Conservation (phyloP, 2,329 filamentous ascomycete genomes). For the Fusarium graminum region DNA sequence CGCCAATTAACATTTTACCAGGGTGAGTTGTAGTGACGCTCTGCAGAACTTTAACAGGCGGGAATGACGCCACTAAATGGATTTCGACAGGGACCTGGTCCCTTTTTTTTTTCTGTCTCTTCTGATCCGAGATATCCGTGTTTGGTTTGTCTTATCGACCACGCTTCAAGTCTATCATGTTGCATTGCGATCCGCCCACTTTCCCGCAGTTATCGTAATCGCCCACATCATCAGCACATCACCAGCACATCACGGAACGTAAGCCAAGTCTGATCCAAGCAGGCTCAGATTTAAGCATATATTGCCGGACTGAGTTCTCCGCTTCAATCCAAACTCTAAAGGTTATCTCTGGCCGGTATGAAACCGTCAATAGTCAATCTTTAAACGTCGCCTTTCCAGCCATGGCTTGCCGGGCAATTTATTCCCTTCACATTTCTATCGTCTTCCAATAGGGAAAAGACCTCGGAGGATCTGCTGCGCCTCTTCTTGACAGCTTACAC, state of each 20-base stretch:
- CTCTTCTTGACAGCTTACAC: not conserved
- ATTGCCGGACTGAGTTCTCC: not conserved
- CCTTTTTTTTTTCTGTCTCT: not conserved
- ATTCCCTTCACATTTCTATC: not conserved
- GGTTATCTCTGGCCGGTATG: not conserved
- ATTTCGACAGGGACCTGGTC: not conserved
- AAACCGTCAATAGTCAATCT: not conserved
- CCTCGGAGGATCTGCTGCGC: not conserved
- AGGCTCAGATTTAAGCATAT: conserved; percentile 11
- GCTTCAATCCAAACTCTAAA: not conserved
- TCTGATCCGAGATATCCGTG: not conserved
- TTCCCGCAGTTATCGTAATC: conserved; percentile 24
- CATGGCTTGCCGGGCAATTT: not conserved
- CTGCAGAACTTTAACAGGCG: not conserved
- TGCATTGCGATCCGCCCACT: conserved; percentile 6
- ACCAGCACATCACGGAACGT: not conserved
- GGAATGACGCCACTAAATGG: conserved; percentile 1
- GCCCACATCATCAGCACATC: not conserved
- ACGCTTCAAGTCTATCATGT: not conserved
- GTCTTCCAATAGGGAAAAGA: not conserved
- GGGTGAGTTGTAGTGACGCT: not conserved
- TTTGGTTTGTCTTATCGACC: not conserved
- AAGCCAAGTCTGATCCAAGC: no score
- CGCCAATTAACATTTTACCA: not conserved
- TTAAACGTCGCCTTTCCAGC: not conserved